Evolutionary conservation across 2,329 filamentous ascomycete species (phyloP).

Genomic region (Sporothrix inflata): DNA sequence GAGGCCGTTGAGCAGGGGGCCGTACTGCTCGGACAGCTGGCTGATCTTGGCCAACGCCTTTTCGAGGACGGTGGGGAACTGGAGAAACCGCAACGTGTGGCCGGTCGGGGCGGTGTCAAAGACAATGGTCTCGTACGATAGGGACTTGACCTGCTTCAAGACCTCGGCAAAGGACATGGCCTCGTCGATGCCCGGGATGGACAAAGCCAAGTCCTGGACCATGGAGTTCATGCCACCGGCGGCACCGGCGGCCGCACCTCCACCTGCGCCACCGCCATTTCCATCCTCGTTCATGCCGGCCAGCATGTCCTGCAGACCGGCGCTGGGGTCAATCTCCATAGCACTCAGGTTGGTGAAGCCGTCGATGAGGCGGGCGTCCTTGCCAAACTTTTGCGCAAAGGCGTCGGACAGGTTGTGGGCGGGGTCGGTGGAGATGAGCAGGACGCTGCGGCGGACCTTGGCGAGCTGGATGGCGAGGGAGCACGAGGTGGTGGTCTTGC

Average conservation of each 20-base stretch:
- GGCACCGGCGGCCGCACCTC: slow-evolving; percentile 62
- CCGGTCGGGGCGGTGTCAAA: slow-evolving; percentile 98
- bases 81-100: slow-evolving; percentile 96
- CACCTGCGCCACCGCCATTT: slow-evolving; percentile 42
- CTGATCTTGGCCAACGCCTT: slow-evolving; percentile 98
- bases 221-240: slow-evolving; percentile 75
- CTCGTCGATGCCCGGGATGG: slow-evolving; percentile 97
- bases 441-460: slow-evolving; percentile 89
- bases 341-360: slow-evolving; percentile 93
- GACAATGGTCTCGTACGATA: slow-evolving; percentile 98
- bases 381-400: slow-evolving; percentile 98
- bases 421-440: slow-evolving; percentile 97
- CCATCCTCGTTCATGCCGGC: slow-evolving; percentile 74
- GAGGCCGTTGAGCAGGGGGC: slow-evolving; percentile 91
- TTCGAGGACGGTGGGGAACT: slow-evolving; percentile 97
- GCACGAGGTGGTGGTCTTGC: slow-evolving; percentile 99
- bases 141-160: slow-evolving; percentile 97
- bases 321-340: slow-evolving; percentile 99
- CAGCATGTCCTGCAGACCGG: slow-evolving; percentile 93
- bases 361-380: slow-evolving; percentile 90
- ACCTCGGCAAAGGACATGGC: slow-evolving; percentile 99
- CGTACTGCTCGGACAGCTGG: slow-evolving; percentile 90
- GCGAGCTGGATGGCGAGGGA: slow-evolving; percentile 97
- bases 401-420: slow-evolving; percentile 98
- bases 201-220: slow-evolving; percentile 98